Percentiles rank a stretch among this genome's conserved stretches.
These are phyloP conservation scores for Gossypium anomalum DNA, from an alignment of 345 rosid species.

Conservation along the genomic window DNA sequence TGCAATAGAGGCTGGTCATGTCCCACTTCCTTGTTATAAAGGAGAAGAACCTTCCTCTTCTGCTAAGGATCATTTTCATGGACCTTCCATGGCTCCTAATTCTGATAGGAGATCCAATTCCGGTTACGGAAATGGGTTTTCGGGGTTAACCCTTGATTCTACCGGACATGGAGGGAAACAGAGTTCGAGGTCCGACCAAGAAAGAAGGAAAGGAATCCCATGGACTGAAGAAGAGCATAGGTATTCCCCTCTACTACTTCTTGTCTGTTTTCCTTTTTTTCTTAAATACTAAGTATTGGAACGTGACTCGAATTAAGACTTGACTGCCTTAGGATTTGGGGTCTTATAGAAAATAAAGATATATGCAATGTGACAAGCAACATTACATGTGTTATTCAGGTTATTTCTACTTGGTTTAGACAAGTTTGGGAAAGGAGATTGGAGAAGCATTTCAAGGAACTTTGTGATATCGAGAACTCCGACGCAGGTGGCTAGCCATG, in stretches of 20 bases:
- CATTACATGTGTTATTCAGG: conserved; percentile 29
- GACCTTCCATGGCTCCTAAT: conserved; percentile 17
- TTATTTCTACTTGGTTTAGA: conserved; percentile 80
- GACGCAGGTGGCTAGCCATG: conserved; percentile 95
- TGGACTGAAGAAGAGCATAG: conserved; percentile 99
- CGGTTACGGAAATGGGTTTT: conserved; percentile 39
- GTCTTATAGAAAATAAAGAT: background rate
- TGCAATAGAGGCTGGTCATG: conserved; percentile 67
- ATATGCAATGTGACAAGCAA: background rate
- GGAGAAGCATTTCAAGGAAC: conserved; percentile 96
- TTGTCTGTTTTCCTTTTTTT: background rate
- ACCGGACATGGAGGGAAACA: conserved; percentile 54
- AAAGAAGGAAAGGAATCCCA: conserved; percentile 84
- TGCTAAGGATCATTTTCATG: conserved; percentile 33
- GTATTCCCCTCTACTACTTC: conserved; percentile 25
- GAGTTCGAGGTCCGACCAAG: conserved; percentile 69
- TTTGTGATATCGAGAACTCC: conserved; percentile 88
- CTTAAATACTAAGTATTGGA: too few relatives aligned
- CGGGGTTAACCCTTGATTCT: conserved; percentile 45
- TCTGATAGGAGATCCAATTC: conserved; percentile 38
- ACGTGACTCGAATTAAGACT: too few relatives aligned
- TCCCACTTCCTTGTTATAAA: conserved; percentile 56
- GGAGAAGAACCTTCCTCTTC: conserved; percentile 47
- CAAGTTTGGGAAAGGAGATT: conserved; percentile 94
- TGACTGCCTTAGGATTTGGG: background rate